A percentile compares a stretch with the other conserved stretches of the same genome.
Evolutionary conservation across 2,329 filamentous ascomycete genomes (phyloP).

Genomic region (Cladophialophora carrionii): DNA sequence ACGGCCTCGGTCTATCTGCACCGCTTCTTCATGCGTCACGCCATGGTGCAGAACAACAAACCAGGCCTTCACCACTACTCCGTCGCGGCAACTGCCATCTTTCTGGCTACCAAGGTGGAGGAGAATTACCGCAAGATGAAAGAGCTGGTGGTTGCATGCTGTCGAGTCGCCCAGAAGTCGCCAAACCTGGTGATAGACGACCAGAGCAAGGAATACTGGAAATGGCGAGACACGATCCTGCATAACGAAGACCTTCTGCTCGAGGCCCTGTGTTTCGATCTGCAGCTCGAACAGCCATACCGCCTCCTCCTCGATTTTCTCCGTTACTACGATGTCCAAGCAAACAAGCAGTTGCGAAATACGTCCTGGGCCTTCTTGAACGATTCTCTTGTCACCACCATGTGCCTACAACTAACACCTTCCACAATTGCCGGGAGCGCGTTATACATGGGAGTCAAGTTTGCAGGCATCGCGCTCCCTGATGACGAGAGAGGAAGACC

Average conservation of each 20-base stretch:
- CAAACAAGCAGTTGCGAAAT: slow-evolving; percentile 81
- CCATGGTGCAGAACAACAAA: slow-evolving; percentile 70
- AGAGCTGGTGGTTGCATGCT: slow-evolving; percentile 89
- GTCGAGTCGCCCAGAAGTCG: slow-evolving; percentile 93
- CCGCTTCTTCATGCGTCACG: slow-evolving; percentile 89
- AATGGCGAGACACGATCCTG: slow-evolving; percentile 92
- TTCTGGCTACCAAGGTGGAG: slow-evolving; percentile 95
- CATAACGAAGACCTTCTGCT: slow-evolving; percentile 91
- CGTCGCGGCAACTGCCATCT: slow-evolving; percentile 86
- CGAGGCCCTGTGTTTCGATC: slow-evolving; percentile 89
- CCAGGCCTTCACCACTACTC: slow-evolving; percentile 87
- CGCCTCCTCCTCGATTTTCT: slow-evolving; percentile 80
- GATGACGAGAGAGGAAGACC: slow-evolving; percentile 74
- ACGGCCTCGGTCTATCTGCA: slow-evolving; percentile 95
- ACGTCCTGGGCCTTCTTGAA: slow-evolving; percentile 93
- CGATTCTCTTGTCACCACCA: slow-evolving; percentile 79
- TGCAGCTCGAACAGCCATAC: slow-evolving; percentile 88
- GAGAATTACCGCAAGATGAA: slow-evolving; percentile 96
- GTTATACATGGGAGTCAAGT: slow-evolving; percentile 81
- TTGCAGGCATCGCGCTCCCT: slow-evolving; percentile 70
- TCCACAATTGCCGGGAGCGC: slow-evolving; percentile 81
- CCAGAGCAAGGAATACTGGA: slow-evolving; percentile 97
- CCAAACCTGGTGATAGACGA: slow-evolving; percentile 87
- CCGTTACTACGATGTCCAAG: slow-evolving; percentile 70
- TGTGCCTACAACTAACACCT: slow-evolving; percentile 79